Percentiles rank a stretch among this genome's conserved stretches.
phyloP scores from a whole-genome alignment of 768 basidiomycete species.

The Phanerochaete carnosa region DNA sequence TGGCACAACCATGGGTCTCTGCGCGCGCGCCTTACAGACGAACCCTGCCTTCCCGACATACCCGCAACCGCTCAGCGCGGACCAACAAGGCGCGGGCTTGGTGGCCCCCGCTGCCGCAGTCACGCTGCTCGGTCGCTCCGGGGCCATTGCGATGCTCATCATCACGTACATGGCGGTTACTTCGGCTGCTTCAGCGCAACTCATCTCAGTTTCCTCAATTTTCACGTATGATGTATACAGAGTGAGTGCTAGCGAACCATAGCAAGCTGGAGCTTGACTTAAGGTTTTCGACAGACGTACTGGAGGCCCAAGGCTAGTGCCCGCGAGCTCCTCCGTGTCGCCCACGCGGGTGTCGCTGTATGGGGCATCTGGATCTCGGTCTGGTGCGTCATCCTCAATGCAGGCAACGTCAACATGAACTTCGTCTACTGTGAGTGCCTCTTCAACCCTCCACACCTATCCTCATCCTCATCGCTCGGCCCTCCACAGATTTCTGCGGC shows the following conservation, averaged over 20 bases:
- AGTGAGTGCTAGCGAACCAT: neutral
- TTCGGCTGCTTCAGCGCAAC: constrained; percentile 31
- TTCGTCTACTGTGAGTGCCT: neutral
- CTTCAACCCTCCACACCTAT: constrained; percentile 29
- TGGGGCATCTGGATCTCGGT: constrained; percentile 37
- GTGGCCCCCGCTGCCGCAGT: constrained; percentile 34
- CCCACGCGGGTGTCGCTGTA: constrained; percentile 30
- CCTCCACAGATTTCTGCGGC: constrained; percentile 34
- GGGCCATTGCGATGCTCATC: constrained; percentile 33
- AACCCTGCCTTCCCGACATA: constrained; percentile 51
- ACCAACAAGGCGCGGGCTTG: constrained; percentile 39
- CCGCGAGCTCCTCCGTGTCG: constrained; percentile 30
- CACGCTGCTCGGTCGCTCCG: constrained; percentile 32
- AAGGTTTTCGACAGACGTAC: constrained; percentile 22
- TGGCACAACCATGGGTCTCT: constrained; percentile 40
- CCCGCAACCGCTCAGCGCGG: constrained; percentile 23
- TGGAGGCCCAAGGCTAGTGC: constrained; percentile 28
- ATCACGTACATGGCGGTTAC: constrained; percentile 38
- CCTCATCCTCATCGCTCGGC: constrained; percentile 36
- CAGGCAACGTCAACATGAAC: neutral
- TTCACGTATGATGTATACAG: constrained; percentile 26
- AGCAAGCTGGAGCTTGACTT: neutral
- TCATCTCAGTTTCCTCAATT: constrained; percentile 34
- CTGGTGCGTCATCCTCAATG: constrained; percentile 32
- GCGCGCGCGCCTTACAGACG: constrained; percentile 27